Evolutionary conservation across 257 asterid genomes (phyloP).

Genomic region (Jacaranda mimosifolia): DNA sequence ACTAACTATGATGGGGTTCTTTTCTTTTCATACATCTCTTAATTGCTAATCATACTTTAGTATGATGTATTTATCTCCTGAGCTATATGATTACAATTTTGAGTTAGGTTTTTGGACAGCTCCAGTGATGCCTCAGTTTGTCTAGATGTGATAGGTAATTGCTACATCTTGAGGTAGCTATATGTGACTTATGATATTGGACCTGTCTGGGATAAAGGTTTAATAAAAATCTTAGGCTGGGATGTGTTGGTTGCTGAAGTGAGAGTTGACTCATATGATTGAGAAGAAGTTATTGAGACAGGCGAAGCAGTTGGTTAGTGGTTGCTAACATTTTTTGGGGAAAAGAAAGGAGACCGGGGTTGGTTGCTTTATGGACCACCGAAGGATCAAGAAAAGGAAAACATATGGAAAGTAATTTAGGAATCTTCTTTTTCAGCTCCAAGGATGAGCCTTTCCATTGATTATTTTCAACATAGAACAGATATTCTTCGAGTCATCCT

Average conservation of each 20-base stretch:
- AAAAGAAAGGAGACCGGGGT: not conserved
- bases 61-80: not conserved
- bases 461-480: not conserved
- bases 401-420: not conserved
- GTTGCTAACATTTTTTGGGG: not conserved
- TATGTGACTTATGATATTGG: constrained; percentile 13
- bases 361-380: not conserved
- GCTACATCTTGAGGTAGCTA: constrained; percentile 13
- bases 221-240: not conserved
- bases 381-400: not conserved
- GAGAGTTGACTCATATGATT: not conserved
- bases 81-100: constrained; percentile 11
- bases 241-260: constrained; percentile 15
- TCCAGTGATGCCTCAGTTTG: constrained; percentile 1
- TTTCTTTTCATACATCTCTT: not conserved
- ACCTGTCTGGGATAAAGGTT: not conserved
- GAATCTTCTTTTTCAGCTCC: not conserved
- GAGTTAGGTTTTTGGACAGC: not conserved
- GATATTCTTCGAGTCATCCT: not conserved
- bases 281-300: not conserved
- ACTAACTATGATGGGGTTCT: not conserved
- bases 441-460: not conserved
- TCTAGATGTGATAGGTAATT: not conserved
- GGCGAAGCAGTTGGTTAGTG: constrained; percentile 2
- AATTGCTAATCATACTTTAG: constrained; percentile 13